phyloP scores from a whole-genome alignment of 2,329 filamentous ascomycete genomes.

The Coniella vitis region DNA sequence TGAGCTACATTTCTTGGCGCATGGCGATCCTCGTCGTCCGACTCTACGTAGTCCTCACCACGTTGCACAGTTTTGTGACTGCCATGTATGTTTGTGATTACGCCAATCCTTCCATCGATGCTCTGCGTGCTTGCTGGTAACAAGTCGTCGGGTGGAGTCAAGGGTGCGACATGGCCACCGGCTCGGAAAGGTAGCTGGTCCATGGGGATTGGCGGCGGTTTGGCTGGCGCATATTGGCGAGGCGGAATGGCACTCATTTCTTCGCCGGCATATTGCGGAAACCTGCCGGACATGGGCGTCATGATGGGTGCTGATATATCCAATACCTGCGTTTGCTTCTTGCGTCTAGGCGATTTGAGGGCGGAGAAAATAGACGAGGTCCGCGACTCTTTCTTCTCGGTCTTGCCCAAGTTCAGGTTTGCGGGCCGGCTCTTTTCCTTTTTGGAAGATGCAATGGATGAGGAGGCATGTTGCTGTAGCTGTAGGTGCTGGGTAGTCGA shows the following conservation, averaged over 20 bases:
- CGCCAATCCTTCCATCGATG: slow-evolving; percentile 51
- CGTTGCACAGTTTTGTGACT: slow-evolving; percentile 13
- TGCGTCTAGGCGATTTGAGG: slow-evolving; percentile 54
- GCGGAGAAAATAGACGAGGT: slow-evolving; percentile 53
- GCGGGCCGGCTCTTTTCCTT: slow-evolving; percentile 43
- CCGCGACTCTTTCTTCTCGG: slow-evolving; percentile 48
- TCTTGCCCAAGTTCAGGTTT: slow-evolving; percentile 41
- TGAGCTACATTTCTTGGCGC: slow-evolving; percentile 17
- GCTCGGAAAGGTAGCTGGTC: slow-evolving; percentile 34
- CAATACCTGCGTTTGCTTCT: slow-evolving; percentile 44
- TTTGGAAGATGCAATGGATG: slow-evolving; percentile 30
- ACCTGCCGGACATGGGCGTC: slow-evolving; percentile 55
- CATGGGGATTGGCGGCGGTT: slow-evolving; percentile 49
- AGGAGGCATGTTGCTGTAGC: slow-evolving; percentile 14
- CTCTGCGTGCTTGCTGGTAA: slow-evolving; percentile 42
- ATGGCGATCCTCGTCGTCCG: slow-evolving; percentile 9
- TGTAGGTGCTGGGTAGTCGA: slow-evolving; percentile 18
- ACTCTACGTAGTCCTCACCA: slow-evolving; percentile 3
- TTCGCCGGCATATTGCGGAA: slow-evolving; percentile 46
- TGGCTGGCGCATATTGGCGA: slow-evolving; percentile 49
- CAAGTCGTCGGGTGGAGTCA: slow-evolving; percentile 34
- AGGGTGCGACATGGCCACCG: slow-evolving; percentile 31
- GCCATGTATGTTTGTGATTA: slow-evolving; percentile 12
- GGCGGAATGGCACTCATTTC: slow-evolving; percentile 53
- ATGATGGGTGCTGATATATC: slow-evolving; percentile 60